phyloP scores from a whole-genome alignment of 495 filamentous ascomycete genomes.

The Friedmanniomyces simplex region DNA sequence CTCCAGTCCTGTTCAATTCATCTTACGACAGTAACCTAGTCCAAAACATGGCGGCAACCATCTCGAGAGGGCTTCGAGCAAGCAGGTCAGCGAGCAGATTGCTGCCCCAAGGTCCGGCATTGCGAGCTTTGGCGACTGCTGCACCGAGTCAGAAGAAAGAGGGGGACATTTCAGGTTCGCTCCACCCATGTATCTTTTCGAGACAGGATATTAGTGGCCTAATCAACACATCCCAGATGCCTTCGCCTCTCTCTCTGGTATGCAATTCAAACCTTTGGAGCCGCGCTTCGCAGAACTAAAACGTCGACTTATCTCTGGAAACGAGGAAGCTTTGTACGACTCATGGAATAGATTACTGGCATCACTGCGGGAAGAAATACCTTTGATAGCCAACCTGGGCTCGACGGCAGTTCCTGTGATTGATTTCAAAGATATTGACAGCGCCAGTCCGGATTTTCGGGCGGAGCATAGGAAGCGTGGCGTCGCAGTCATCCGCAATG shows the following conservation, averaged over 20 bases:
- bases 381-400: constrained; percentile 35
- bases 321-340: constrained; percentile 48
- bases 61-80: too few relatives aligned
- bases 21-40: too few relatives aligned
- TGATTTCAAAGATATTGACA: constrained; percentile 29
- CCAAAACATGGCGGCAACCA: too few relatives aligned
- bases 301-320: constrained; percentile 46
- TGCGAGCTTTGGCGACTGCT: constrained; percentile 8
- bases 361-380: constrained; percentile 44
- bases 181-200: too few relatives aligned
- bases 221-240: constrained; percentile 65
- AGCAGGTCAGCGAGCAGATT: too few relatives aligned
- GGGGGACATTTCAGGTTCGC: constrained; percentile 58
- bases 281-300: constrained; percentile 72
- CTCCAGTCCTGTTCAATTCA: too few relatives aligned
- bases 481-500: constrained; percentile 33
- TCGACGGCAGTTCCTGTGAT: constrained; percentile 33
- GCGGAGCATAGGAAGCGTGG: constrained; percentile 28
- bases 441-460: constrained; percentile 20
- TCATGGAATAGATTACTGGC: constrained; percentile 63
- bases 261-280: constrained; percentile 52
- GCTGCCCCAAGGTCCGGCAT: too few relatives aligned
- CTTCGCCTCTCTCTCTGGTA: constrained; percentile 69
- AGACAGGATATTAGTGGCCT: too few relatives aligned
- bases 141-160: constrained; percentile 25